These are phyloP conservation scores for Komagataea norvegica DNA, from an alignment of 1,139 yeast genomes.

Conservation along the genomic window DNA sequence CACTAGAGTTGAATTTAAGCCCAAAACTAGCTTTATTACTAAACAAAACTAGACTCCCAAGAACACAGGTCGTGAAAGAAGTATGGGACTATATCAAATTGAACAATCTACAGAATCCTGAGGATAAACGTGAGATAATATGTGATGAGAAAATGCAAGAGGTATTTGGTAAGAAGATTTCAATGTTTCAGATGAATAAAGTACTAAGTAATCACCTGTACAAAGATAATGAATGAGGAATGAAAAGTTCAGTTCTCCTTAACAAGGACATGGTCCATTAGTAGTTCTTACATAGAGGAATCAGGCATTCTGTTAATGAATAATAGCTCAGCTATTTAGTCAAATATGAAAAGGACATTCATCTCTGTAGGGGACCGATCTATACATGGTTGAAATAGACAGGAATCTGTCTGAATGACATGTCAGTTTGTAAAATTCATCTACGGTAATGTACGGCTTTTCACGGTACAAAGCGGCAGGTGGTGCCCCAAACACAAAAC, in stretches of 20 bases:
- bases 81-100: constrained; percentile 73
- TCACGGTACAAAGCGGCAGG: constrained; percentile 1
- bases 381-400: too few relatives aligned
- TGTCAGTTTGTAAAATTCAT: background rate
- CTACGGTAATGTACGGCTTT: background rate
- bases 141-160: constrained; percentile 63
- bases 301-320: too few relatives aligned
- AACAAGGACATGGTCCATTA: too few relatives aligned
- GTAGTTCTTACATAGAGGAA: too few relatives aligned
- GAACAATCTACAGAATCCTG: constrained; percentile 62
- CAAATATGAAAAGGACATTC: too few relatives aligned
- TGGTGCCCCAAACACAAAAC: too few relatives aligned
- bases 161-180: constrained; percentile 56
- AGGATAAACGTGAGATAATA: constrained; percentile 57
- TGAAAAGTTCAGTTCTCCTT: too few relatives aligned
- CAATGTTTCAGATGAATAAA: constrained; percentile 68
- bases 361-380: too few relatives aligned
- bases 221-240: constrained; percentile 40
- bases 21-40: constrained; percentile 45
- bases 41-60: constrained; percentile 42
- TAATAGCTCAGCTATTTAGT: too few relatives aligned
- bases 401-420: too few relatives aligned
- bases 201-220: constrained; percentile 49
- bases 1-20: constrained; percentile 38
- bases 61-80: constrained; percentile 69